Evolutionary conservation across 75 land plant species (phyloP).

Genomic region (Sequoia sempervirens): DNA sequence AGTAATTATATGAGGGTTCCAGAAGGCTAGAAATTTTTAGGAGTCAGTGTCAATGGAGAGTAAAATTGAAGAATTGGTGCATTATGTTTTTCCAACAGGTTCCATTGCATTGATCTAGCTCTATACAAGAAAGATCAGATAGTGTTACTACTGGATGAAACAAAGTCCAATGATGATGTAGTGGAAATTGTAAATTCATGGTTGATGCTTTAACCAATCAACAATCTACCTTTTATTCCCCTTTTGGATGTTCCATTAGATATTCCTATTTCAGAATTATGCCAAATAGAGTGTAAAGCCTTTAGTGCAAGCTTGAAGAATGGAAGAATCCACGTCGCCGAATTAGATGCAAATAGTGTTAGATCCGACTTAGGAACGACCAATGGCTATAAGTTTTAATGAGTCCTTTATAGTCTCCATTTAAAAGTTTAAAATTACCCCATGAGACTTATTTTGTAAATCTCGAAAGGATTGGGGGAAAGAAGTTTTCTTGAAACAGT

Average conservation of each 20-base stretch:
- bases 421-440: too few species aligned
- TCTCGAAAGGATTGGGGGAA: too few species aligned
- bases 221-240: constrained; percentile 2
- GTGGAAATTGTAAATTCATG: constrained; percentile 5
- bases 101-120: constrained; percentile 10
- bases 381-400: too few species aligned
- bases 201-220: not conserved
- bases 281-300: not conserved
- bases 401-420: too few species aligned
- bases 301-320: too few species aligned
- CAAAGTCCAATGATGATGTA: not conserved
- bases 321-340: too few species aligned
- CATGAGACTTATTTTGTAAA: too few species aligned
- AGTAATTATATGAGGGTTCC: constrained; percentile 3
- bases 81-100: not conserved
- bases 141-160: constrained; percentile 1
- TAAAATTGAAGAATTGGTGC: constrained; percentile 1
- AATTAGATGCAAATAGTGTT: too few species aligned
- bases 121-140: constrained; percentile 9
- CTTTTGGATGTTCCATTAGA: not conserved
- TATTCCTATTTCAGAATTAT: constrained; percentile 6
- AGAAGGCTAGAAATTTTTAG: not conserved
- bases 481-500: too few species aligned
- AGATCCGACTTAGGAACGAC: too few species aligned
- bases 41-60: not conserved